Percentiles rank a stretch among this genome's conserved stretches.
Conservation (phyloP, 805 yeast genomes). For the Barnettozyma vustinii region DNA sequence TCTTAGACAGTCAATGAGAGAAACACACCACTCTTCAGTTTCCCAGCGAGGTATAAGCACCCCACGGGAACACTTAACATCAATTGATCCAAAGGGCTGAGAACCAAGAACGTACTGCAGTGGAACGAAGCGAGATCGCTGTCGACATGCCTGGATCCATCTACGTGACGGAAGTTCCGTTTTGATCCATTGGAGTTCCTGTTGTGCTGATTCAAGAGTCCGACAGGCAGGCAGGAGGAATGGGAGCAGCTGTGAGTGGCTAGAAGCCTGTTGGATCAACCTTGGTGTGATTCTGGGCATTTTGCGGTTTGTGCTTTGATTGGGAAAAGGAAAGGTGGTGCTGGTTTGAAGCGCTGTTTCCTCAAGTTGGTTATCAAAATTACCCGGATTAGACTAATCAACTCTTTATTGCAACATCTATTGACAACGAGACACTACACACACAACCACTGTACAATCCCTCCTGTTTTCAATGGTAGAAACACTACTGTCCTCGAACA, state of each 20-base stretch:
- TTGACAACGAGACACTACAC: too few species aligned
- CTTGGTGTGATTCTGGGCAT: slow-evolving; percentile 19
- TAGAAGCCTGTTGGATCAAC: slow-evolving; percentile 8
- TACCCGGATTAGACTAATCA: background rate
- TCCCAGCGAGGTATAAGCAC: slow-evolving; percentile 93
- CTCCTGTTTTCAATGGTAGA: background rate
- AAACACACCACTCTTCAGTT: slow-evolving; percentile 83
- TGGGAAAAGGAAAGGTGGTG: too few species aligned
- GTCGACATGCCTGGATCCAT: slow-evolving; percentile 48
- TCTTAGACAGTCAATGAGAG: slow-evolving; percentile 27
- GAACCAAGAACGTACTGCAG: slow-evolving; percentile 78
- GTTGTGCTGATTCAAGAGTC: slow-evolving; percentile 35
- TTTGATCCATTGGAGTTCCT: slow-evolving; percentile 61
- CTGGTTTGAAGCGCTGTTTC: slow-evolving; percentile 1
- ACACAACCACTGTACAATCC: too few species aligned
- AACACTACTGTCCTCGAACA: background rate
- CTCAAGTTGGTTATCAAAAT: background rate
- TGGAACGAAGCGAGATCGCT: slow-evolving; percentile 56
- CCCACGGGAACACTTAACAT: slow-evolving; percentile 50
- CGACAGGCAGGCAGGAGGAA: slow-evolving; percentile 17
- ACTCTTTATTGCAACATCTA: too few species aligned
- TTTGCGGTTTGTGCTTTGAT: background rate
- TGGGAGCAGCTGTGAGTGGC: slow-evolving; percentile 11
- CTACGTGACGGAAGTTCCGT: slow-evolving; percentile 42
- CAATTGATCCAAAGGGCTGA: slow-evolving; percentile 80